A percentile compares a stretch with the other conserved stretches of the same genome.
Conservation (phyloP, 352 stramenopile genomes). For the Phytophthora niederhauseri region DNA sequence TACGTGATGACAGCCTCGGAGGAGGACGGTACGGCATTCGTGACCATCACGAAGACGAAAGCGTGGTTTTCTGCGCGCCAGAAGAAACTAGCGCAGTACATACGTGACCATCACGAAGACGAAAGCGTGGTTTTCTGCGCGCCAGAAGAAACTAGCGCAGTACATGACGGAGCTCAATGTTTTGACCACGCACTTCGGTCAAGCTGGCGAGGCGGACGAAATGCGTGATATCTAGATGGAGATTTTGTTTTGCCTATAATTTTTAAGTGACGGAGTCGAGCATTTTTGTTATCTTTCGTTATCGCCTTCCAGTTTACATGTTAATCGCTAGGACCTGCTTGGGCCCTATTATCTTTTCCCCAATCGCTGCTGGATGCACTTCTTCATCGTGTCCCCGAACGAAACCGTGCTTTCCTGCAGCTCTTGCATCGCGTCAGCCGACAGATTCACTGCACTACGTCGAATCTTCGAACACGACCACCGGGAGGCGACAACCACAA, state of each 20-base stretch:
- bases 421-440: too few species aligned
- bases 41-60: constrained; percentile 16
- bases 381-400: too few species aligned
- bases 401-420: too few species aligned
- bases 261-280: neutral
- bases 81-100: neutral
- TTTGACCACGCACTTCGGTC: neutral
- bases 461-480: too few species aligned
- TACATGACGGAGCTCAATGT: neutral
- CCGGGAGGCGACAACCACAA: too few species aligned
- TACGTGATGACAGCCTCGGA: neutral
- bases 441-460: too few species aligned
- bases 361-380: too few species aligned
- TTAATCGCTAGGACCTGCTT: too few species aligned
- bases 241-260: too few species aligned
- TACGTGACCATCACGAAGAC: constrained; percentile 18
- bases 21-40: neutral
- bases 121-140: constrained; percentile 1
- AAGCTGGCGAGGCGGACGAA: neutral
- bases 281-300: too few species aligned
- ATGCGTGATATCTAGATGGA: neutral
- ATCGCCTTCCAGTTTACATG: too few species aligned
- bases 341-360: too few species aligned
- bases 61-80: constrained; percentile 7
- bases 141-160: neutral